Base-by-base conservation (phyloP, 2,329 filamentous ascomycete species). In the Lachnellula willkommii region DNA sequence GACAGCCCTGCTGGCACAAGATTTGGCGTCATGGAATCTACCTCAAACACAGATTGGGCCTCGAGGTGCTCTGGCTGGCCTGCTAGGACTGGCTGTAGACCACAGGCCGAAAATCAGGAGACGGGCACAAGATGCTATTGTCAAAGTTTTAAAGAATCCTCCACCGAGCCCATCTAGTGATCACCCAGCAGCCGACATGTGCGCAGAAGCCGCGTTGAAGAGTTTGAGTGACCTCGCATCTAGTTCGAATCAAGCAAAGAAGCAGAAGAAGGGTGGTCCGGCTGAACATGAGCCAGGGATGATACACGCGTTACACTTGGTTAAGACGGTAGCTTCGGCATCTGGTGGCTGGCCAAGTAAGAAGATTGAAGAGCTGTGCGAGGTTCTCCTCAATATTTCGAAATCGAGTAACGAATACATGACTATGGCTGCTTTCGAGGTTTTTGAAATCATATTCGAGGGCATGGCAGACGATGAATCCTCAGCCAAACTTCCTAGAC, bases 401-500 rank as follows among this genome's bases (percentile, higher is more conserved):
- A 87, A 87, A 68, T 92, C 89, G 8, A 94, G 85, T 71, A 96
- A 95, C 70, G 92, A 97, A 70, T 95, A 93, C 71, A 86, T 99
- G 77, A 95, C 92, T 35, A 95, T 97, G 87, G 88, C 90, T 11
- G 89, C 92, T 0, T 96, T 99, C 66, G 93, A 96, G 63, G 93
- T 97, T 4, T 99, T 99, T 66, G 94, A 99, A 71, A 88, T 95
- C 71, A 95, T 97, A 46, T 97, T 99, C 63, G 87, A 88, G 65
- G 88, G 91, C 7, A 92, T 99, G 87, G 83, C 78, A n/a, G 82
- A 85, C 15, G 88, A 92, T 63, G 80, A 92, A 49, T 89, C 92
- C 0, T 95, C 91, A 2, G 83, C 90, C 1, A 99, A 97, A 74
- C 79, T 99, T 12, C 91, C 92, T 2, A 83, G 89, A 55, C 80